phyloP scores from a whole-genome alignment of 1,139 yeast species.

The Suhomyces ambrosiae region DNA sequence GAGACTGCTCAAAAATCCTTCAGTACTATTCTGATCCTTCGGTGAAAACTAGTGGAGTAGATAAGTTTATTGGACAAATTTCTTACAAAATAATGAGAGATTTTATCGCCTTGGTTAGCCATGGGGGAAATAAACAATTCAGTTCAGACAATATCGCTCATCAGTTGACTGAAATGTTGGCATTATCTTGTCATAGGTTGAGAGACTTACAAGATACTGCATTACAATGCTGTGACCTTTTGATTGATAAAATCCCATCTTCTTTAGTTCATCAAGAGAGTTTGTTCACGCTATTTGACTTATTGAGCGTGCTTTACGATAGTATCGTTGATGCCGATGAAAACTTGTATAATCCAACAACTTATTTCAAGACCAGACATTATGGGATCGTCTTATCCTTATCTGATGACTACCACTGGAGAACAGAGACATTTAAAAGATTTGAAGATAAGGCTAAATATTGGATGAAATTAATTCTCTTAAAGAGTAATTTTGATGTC shows the following conservation, averaged over 20 bases:
- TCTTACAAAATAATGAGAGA: constrained; percentile 61
- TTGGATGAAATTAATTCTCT: constrained; percentile 64
- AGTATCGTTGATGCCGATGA: constrained; percentile 86
- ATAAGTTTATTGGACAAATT: constrained; percentile 66
- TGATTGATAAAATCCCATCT: constrained; percentile 74
- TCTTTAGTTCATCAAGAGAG: constrained; percentile 74
- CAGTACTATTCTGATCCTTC: constrained; percentile 88
- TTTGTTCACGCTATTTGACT: constrained; percentile 76
- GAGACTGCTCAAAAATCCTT: constrained; percentile 75
- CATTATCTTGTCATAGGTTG: constrained; percentile 77
- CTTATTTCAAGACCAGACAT: constrained; percentile 61
- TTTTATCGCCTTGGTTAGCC: constrained; percentile 49
- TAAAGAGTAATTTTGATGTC: constrained; percentile 67
- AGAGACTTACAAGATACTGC: constrained; percentile 80
- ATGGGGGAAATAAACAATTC: constrained; percentile 54
- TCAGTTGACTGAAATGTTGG: constrained; percentile 70
- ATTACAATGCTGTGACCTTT: constrained; percentile 70
- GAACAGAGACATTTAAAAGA: constrained; percentile 64
- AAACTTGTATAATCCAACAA: constrained; percentile 81
- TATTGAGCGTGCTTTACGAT: constrained; percentile 74
- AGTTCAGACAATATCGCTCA: constrained; percentile 63
- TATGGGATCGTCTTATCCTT: constrained; percentile 63
- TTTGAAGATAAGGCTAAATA: constrained; percentile 59
- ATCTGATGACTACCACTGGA: constrained; percentile 80
- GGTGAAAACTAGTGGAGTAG: constrained; percentile 70